Evolutionary conservation across 2,329 filamentous ascomycete species (phyloP), one percentile per base, ranked within the genome.

Genomic region (Cryphonectria parasitica): DNA sequence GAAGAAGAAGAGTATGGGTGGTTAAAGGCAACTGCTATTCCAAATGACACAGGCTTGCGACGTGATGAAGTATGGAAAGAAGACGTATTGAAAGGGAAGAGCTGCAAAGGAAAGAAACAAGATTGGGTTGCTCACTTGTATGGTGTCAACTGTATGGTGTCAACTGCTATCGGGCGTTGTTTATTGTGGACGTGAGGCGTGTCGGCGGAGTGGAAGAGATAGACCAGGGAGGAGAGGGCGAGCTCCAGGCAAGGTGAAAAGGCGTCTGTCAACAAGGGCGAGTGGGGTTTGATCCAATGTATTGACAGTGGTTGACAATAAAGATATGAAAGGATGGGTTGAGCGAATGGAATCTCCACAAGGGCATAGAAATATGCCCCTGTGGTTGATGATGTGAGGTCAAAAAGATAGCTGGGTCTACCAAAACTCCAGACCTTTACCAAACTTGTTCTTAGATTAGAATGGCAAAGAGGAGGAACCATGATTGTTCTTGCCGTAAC

Each of bases 291-390:
- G 15, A 31, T 58, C 54, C 19, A 10, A 13, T 31, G 25, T 34
- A 58, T 31, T 13, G 54, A 34, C 54, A 58, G 25, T 66, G 45
- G 36, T 34, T 60, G 58, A 39, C 22, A 52, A 66, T 34, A 52
- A 13, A 17, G 64, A 36, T 54, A 56, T 17, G 8, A 13, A 49
- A 41, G 11, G 34, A 56, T 61, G 31, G 22, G 58, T 1, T n/a
- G 58, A 66, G 22, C 4, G 64, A 56, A 66, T 66, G 49, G 22
- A 49, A n/a, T 49, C 28, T n/a, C 49, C 45, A 54, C 45, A 36
- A 54, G 49, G 64, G 64, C 25, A 11, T 39, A 41, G 43, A 56
- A 10, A 49, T 39, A 34, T 56, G 64, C 64, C 64, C 64, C 34
- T 56, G 64, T n/a, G 64, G 34, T 43, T 66, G 31, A 45, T 34